Percentiles rank a stretch among this genome's conserved stretches.
phyloP scores from a whole-genome alignment of 2,329 filamentous ascomycete genomes.

The Hypoxylon sp. region DNA sequence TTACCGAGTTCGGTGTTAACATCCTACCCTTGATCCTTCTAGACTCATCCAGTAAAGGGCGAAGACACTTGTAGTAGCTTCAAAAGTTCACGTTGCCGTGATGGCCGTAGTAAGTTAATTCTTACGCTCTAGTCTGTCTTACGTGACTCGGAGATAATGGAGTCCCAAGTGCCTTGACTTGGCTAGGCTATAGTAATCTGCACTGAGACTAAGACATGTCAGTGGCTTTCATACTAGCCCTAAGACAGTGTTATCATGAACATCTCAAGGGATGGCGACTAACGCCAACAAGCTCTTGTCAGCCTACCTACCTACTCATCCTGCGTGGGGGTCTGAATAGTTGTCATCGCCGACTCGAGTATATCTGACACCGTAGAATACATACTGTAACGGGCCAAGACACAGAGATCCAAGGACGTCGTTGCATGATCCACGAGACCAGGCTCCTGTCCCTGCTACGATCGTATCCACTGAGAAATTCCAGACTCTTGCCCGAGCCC shows the following conservation, averaged over 20 bases:
- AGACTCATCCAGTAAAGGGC: neutral
- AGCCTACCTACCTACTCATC: neutral
- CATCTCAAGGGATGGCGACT: too few species aligned
- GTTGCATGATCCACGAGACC: neutral
- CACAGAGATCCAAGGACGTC: neutral
- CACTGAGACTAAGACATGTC: neutral
- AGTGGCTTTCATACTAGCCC: conserved; percentile 4
- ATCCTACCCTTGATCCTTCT: neutral
- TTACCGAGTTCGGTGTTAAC: neutral
- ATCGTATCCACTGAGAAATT: neutral
- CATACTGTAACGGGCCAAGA: neutral
- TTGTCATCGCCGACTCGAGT: neutral
- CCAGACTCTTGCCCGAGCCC: neutral
- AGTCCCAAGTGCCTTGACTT: neutral
- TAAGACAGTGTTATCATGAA: neutral
- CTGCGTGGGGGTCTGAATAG: neutral
- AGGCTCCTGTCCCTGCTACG: conserved; percentile 6
- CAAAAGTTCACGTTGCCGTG: neutral
- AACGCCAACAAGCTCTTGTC: neutral
- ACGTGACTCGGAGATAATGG: neutral
- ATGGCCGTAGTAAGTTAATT: neutral
- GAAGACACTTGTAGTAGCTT: neutral
- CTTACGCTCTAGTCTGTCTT: neutral
- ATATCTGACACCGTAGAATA: conserved; percentile 1
- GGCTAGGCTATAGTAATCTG: neutral